Evolutionary conservation across 164 flowering plant genomes (phyloP).

Genomic region (Malania oleifera): DNA sequence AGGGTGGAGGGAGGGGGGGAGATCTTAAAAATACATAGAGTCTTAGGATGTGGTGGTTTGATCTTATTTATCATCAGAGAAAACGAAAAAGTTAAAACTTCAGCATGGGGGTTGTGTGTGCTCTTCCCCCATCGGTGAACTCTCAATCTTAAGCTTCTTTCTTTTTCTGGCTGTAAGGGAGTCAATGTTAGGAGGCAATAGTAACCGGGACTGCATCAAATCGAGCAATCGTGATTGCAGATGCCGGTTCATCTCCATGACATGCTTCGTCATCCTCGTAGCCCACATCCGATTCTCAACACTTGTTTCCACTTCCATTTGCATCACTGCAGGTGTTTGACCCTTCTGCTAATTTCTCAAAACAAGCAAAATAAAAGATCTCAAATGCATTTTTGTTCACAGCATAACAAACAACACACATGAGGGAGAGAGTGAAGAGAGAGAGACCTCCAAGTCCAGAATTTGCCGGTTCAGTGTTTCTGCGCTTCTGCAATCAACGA

Average conservation of each 20-base stretch:
- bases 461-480: conserved; percentile 28
- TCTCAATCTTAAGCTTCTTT: conserved; percentile 24
- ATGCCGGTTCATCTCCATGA: conserved; percentile 50
- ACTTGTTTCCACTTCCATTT: conserved; percentile 41
- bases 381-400: neutral
- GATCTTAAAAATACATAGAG: no score
- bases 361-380: neutral
- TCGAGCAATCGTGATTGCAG: conserved; percentile 40
- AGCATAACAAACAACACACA: neutral
- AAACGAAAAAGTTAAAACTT: no score
- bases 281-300: conserved; percentile 43
- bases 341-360: conserved; percentile 25
- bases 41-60: no score
- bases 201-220: conserved; percentile 32
- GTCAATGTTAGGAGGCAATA: conserved; percentile 12
- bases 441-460: conserved; percentile 40
- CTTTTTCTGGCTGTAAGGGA: conserved; percentile 10
- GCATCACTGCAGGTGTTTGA: conserved; percentile 33
- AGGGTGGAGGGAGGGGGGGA: no score
- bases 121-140: conserved; percentile 13
- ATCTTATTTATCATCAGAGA: no score
- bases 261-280: conserved; percentile 44
- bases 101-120: neutral
- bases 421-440: conserved; percentile 10
- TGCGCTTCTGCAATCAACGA: conserved; percentile 17